Base-by-base conservation (phyloP, 108 stramenopile species). In the Fragilariopsis cylindrus region DNA sequence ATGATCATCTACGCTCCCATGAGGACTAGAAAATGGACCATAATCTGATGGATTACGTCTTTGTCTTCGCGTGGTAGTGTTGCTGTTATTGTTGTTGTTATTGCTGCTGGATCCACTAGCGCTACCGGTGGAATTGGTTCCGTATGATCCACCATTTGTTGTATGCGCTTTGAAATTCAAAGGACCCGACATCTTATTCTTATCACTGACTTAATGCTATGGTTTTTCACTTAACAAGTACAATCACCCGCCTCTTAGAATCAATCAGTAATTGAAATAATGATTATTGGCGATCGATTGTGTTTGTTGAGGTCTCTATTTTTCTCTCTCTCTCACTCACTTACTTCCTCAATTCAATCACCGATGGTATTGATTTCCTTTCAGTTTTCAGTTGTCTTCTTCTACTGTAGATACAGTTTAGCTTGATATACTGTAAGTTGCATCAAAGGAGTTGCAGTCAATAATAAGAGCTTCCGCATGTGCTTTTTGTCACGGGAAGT, bases 181-280 rank as follows among this genome's bases (percentile, higher is more conserved):
- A 68, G 67, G 67, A 47, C 48, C 50, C 49, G 67, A 68, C 67
- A 68, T 68, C 16, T 7, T 68, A n/a, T n/a, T 53, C 15, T 53
- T 53, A 15, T 46, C 39, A 6, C 5, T 4, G n/a, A 21, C 11
- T 30, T 60, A 1, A 0, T 19, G 50, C 50, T 52, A 13, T 19
- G 18, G 57, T 7, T 19, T 7, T 7, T 19, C n/a, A 7, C 57
- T 13, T 30, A 30, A 57, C n/a, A 18, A 57, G 18, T 19, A 18
- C 7, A 30, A 30, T 30, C 30, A 30, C 30, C 30, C 57, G 1
- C 7, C 21, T 2, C 57, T 57, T 19, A n/a, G 4, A 57, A 18
- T 18, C 21, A 19, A 18, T 57, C 21, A n/a, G 15, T 9, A 11
- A 19, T 3, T 44, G 42, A 13, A 44, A 5, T 42, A 12, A 63